Evolutionary conservation across 2,329 filamentous ascomycete species (phyloP), one percentile per base, ranked within the genome.

Genomic region (Alternaria burnsii): DNA sequence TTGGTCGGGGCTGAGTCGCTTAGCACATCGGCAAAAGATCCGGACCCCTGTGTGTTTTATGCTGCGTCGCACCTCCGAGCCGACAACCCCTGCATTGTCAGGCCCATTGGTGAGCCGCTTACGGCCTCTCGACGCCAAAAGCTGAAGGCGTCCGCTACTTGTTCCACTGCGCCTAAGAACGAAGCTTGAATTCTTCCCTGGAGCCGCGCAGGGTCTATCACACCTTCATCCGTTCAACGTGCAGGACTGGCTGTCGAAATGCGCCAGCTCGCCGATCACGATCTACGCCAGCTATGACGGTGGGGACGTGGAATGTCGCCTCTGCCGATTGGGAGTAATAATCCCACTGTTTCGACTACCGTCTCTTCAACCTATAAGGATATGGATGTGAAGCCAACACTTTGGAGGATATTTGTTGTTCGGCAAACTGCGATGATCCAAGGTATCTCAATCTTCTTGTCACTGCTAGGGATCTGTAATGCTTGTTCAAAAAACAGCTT

Each of bases 1-100:
- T 77, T 77, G 74, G 75, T 43, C 58, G 55, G 36, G 54, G 61
- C 50, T 32, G 36, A 57, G 61, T 75, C 72, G 74, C 71, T 75
- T 69, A 71, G 58, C 66, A 53, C 65, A 43, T 62, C 70, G 68
- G 52, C 14, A 43, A 46, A 68, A 62, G 61, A 53, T 65, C 63
- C 61, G 61, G 52, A 56, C 70, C 70, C 68, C 67, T 72, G 59
- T 18, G 12, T 68, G 74, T 74, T 70, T 76, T 69, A 69, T 51
- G 62, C 38, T 38, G 47, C 61, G 74, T 76, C 74, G 72, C 72
- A 76, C 58, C 48, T 74, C 63, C 32, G 40, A 36, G 41, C 24
- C 18, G 1, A 30, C 14, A 40, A 69, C 55, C 71, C 69, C 63
- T 67, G 74, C 55, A 14, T 16, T 24, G 22, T 36, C 16, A 42